Base-by-base conservation (phyloP, 257 asterid genomes). In the Perilla frutescens region DNA sequence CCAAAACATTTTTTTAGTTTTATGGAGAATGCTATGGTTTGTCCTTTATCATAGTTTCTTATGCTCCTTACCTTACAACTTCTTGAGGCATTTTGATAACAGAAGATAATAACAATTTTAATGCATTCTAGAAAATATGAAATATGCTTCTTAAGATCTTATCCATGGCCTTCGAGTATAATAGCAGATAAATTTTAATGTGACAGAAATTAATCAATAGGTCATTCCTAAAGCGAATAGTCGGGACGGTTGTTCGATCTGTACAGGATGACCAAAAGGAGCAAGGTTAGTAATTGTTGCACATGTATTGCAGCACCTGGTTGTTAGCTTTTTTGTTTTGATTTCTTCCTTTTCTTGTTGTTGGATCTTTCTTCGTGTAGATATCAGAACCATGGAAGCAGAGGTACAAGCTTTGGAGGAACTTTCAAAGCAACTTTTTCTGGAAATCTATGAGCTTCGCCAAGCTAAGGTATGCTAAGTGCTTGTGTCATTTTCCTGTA, bases 391-490 rank as follows among this genome's bases (percentile, higher is more conserved):
- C 85, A 81, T 87, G 97, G 96, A 92, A 82, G 93, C 88, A 50
- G 99, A 95, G 82, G 98, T 90, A 69, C 96, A 89, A 79, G 87
- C 96, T 72, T 72, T 95, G 78, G 99, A 95, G 81, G 99, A 95
- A 83, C 99, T 95, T 59, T 87, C 98, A 29, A 95, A 92, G 79
- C 97, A 88, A 79, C 86, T 95, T 44, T 95, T 95, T 82, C 67
- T 92, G 86, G 99, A 95, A 78, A 87, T 92, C 57, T 95, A 90
- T 82, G 99, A 95, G 91, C 97, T 95, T 78, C 99, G 98, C 73
- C 99, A 95, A 84, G 99, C 99, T 78, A 95, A 95, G 98, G 99
- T 95, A 62, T 70, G 49, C 47, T 53, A 62, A 70, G 69, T 69
- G 79, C 49, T 45, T 64, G 48, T 58, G 47, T 62, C 56, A 37